Evolutionary conservation across 441 rosid species (phyloP), one percentile per base, ranked within the genome.

Genomic region (Populus hybrid): DNA sequence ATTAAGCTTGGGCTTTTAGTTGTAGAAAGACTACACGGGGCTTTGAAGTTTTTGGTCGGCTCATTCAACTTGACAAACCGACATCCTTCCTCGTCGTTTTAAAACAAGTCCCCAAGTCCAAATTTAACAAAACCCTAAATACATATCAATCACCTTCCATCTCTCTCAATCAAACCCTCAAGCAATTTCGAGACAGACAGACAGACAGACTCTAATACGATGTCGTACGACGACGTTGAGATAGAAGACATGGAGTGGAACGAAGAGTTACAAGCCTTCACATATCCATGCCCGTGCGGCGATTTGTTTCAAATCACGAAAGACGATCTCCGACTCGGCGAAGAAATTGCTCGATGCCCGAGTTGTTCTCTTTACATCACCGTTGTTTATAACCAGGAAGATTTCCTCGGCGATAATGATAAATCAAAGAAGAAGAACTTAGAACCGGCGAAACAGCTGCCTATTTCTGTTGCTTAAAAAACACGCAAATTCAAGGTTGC

Each of bases 171-270:
- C 63, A 56, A 56, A 56, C 63, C 63, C 63, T 7, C 9, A 7
- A 20, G 3, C 9, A 18, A 20, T 6, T 20, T 7, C 23, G 14
- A 45, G 14, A 18, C 7, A 23, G 56, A 68, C 12, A 23, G 56
- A 68, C 12, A 26, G 69, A 40, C 28, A 4, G 1, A 14, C 63
- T 64, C 12, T 31, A 28, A 23, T 45, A 78, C 79, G 82, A 95
- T 94, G 97, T 94, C 99, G 53, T 95, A 94, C 91, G 98, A 93
- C 83, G 98, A 95, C 64, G 97, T 95, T 24, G 98, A 94, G 89
- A 92, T 95, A 68, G 98, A 95, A 70, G 98, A 94, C 69, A 90
- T 95, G 98, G 93, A 91, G 82, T 92, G 99, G 99, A 93, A 83
- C 85, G 93, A 91, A 69, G 94, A 91, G 87, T 74, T 93, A 56